Evolutionary conservation across 202 grass and related monocot genomes (phyloP), one percentile per base, ranked within the genome.

Genomic region (Hordeum pubiflorum): DNA sequence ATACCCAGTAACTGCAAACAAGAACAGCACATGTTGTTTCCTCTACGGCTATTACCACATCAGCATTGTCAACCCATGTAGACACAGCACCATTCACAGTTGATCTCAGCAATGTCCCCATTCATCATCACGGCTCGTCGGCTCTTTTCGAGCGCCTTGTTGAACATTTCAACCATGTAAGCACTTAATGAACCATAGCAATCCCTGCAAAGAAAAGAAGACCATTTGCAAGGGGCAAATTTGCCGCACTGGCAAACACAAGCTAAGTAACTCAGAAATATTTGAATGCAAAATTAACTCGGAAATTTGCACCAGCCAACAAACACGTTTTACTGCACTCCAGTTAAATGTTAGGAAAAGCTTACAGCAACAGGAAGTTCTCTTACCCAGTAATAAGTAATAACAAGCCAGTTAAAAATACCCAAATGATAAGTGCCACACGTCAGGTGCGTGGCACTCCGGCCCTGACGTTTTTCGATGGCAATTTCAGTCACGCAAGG

Each of bases 81-180:
- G 66, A 3, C 14, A 17, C 57, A 77, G 2, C 26, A 11, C 22
- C 77, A 59, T 52, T 58, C 37, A 33, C 82, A 41, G 66, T 21
- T 22, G 8, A 69, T 83, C 82, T 78, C 82, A 58, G 81, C 38
- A 34, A 10, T 3, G 6, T 55, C 79, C 23, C 62, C 91, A 41
- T 55, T 50, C 41, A 68, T n/a, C 41, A 37, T 65, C 0, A 76
- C 79, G 44, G 80, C 61, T 9, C 92, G 85, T 78, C 80, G 83
- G 38, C 83, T 89, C 69, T 94, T 97, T 76, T 84, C 90, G 72
- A 95, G 71, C 3, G 82, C 84, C 79, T 94, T 97, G 84, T 91
- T 97, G 72, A 89, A 97, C 32, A 33, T 33, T 33, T 33, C 32
- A 3, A 33, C 32, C 32, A 5, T 33, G 32, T 33, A 33, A 33